phyloP scores from a whole-genome alignment of 345 rosid species.

The sweet orange (Citrus sinensis) region DNA sequence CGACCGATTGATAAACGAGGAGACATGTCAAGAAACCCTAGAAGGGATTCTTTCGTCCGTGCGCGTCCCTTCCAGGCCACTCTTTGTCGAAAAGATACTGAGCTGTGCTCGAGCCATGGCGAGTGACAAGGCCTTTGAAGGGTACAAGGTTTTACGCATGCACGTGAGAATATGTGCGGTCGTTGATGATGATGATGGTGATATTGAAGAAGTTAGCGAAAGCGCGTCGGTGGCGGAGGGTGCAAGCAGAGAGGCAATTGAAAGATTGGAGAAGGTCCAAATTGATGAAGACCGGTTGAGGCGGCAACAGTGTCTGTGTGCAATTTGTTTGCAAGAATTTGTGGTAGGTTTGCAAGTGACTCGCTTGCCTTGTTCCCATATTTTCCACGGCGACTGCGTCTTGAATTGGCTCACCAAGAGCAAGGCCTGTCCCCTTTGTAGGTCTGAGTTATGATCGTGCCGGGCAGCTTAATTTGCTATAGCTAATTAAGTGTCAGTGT shows the following conservation, averaged over 20 bases:
- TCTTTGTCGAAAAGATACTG: neutral
- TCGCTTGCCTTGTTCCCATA: constrained; percentile 14
- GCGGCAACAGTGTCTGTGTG: neutral
- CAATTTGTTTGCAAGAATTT: constrained; percentile 2
- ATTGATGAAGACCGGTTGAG: neutral
- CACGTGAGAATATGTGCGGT: neutral
- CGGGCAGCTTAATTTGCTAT: too few species aligned
- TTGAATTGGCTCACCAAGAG: constrained; percentile 8
- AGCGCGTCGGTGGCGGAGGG: neutral
- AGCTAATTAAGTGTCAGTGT: too few species aligned
- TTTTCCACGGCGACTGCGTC: constrained; percentile 3
- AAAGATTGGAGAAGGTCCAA: neutral
- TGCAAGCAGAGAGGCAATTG: constrained; percentile 2
- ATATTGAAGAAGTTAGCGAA: too few species aligned
- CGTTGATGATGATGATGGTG: too few species aligned
- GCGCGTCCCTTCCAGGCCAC: neutral
- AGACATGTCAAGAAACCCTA: neutral
- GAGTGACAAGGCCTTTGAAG: neutral
- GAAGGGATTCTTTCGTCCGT: neutral
- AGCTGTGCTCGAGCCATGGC: neutral
- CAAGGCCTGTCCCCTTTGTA: constrained; percentile 13
- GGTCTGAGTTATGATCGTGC: neutral
- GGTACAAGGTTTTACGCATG: neutral
- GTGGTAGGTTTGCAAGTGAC: neutral
- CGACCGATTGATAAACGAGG: neutral